A percentile compares a stretch with the other conserved stretches of the same genome.
Conservation (phyloP, 176 grass and related monocot genomes). For the Raddia distichophylla region DNA sequence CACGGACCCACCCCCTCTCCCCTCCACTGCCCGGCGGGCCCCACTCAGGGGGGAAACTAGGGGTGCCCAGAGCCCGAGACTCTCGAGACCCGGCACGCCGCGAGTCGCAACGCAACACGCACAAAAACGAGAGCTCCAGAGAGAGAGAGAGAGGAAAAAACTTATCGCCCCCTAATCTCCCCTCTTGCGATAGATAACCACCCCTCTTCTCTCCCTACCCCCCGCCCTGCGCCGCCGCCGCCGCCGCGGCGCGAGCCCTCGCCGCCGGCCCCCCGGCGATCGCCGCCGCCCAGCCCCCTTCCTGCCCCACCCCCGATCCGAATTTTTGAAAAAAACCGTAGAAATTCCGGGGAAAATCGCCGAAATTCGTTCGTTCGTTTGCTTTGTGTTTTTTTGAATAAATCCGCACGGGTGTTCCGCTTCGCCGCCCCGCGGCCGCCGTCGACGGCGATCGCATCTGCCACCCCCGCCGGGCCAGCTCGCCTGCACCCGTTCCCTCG, state of each 20-base stretch:
- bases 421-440: conserved; percentile 38
- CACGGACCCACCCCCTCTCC: neutral
- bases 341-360: conserved; percentile 42
- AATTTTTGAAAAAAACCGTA: conserved; percentile 29
- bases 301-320: conserved; percentile 36
- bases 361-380: conserved; percentile 36
- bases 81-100: conserved; percentile 12
- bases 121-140: conserved; percentile 37
- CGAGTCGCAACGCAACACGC: neutral
- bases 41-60: conserved; percentile 35
- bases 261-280: conserved; percentile 41
- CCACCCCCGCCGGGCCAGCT: neutral
- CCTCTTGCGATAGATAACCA: conserved; percentile 57
- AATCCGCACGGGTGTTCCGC: conserved; percentile 52
- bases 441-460: conserved; percentile 42
- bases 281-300: conserved; percentile 29
- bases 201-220: conserved; percentile 3
- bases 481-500: neutral
- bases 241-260: conserved; percentile 30
- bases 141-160: conserved; percentile 45
- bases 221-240: conserved; percentile 43
- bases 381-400: conserved; percentile 35
- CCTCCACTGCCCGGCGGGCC: conserved; percentile 19
- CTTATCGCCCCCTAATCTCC: conserved; percentile 69
- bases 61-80: conserved; percentile 25